A percentile compares a stretch with the other conserved stretches of the same genome.
phyloP scores from a whole-genome alignment of 2,329 filamentous ascomycete genomes.

The Penicillium sp. region DNA sequence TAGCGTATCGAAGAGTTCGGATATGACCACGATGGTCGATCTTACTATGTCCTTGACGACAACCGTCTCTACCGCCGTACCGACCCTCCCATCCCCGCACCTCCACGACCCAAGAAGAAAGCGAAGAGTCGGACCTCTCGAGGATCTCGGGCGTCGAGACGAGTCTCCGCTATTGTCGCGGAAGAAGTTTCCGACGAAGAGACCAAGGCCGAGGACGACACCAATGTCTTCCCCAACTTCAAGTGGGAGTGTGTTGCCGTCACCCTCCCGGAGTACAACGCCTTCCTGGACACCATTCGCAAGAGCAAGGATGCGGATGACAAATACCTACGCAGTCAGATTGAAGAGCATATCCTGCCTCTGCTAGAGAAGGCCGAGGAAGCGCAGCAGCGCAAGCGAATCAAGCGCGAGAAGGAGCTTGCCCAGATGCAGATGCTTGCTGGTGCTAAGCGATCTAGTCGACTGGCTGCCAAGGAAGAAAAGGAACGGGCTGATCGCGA shows the following conservation, averaged over 20 bases:
- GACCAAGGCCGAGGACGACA: conserved; percentile 42
- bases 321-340: conserved; percentile 72
- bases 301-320: conserved; percentile 85
- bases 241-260: conserved; percentile 93
- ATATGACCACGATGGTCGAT: conserved; percentile 85
- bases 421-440: conserved; percentile 83
- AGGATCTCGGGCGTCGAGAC: conserved; percentile 72
- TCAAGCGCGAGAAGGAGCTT: conserved; percentile 79
- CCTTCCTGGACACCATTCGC: conserved; percentile 72
- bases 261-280: conserved; percentile 75
- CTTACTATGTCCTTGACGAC: conserved; percentile 91
- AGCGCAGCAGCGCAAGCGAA: conserved; percentile 71
- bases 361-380: conserved; percentile 79
- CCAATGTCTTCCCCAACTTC: conserved; percentile 57
- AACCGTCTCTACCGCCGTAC: conserved; percentile 88
- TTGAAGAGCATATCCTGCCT: conserved; percentile 80
- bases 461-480: conserved; percentile 82
- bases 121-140: conserved; percentile 69
- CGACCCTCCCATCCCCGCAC: conserved; percentile 69
- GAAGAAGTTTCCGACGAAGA: conserved; percentile 53
- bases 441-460: conserved; percentile 91
- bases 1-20: conserved; percentile 62
- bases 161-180: conserved; percentile 54
- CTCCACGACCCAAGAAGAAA: conserved; percentile 66
- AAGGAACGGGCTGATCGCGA: conserved; percentile 76